phyloP scores from a whole-genome alignment of 192 early-diverging fungal genomes.

The Kickxella alabastrina region DNA sequence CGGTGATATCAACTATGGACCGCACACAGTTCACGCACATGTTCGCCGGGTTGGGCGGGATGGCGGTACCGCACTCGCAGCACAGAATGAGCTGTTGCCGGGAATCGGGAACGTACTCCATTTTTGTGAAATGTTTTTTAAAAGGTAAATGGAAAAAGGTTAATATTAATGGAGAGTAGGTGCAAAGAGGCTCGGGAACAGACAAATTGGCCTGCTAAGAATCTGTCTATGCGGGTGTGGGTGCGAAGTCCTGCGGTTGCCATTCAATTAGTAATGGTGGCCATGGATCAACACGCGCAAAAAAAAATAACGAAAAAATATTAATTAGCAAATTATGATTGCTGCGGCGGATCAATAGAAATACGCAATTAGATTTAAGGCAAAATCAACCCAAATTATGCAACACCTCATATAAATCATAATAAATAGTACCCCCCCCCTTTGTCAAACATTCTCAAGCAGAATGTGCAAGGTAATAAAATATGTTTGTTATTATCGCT shows the following conservation, averaged over 20 bases:
- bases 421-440: neutral
- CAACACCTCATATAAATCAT: neutral
- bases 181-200: too few relatives aligned
- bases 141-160: neutral
- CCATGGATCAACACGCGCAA: neutral
- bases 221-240: too few relatives aligned
- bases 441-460: too few relatives aligned
- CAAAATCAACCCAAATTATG: neutral
- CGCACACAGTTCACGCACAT: constrained; percentile 99
- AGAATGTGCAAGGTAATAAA: too few relatives aligned
- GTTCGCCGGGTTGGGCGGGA: constrained; percentile 95
- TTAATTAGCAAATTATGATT: neutral
- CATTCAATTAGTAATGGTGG: neutral
- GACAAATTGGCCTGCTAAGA: too few relatives aligned
- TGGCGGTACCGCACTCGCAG: constrained; percentile 89
- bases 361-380: neutral
- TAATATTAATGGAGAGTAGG: neutral
- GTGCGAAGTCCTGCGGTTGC: too few relatives aligned
- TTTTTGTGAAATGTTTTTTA: constrained; percentile 4
- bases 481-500: too few relatives aligned
- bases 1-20: constrained; percentile 95
- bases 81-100: constrained; percentile 64
- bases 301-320: neutral
- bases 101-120: constrained; percentile 51
- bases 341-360: neutral